Conservation (phyloP, 345 rosid species). For the Cochlearia excelsa region DNA sequence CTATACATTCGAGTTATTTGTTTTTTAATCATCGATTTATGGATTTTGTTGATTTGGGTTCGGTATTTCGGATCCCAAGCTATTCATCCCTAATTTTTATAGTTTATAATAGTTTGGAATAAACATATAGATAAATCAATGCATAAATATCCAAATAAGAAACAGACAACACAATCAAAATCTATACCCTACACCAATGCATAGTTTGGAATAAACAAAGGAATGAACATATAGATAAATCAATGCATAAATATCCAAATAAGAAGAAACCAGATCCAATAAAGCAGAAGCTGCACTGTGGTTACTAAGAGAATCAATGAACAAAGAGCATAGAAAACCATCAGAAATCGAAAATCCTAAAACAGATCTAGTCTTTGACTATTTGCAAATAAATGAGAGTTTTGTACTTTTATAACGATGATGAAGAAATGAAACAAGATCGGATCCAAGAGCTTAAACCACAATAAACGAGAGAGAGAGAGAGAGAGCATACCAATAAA, state of each 20-base stretch:
- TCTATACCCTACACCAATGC: too few relatives aligned
- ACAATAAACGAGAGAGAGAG: not conserved
- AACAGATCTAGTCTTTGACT: slow-evolving; percentile 1
- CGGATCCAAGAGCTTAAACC: slow-evolving; percentile 3
- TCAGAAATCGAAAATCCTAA: not conserved
- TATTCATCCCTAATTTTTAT: too few relatives aligned
- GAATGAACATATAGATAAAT: not conserved
- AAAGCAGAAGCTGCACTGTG: not conserved
- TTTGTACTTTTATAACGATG: not conserved
- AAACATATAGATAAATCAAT: too few relatives aligned
- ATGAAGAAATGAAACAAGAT: not conserved
- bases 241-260: not conserved
- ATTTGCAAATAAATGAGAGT: not conserved
- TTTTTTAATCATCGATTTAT: too few relatives aligned
- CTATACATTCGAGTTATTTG: too few relatives aligned
- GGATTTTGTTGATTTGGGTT: too few relatives aligned
- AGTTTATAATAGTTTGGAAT: too few relatives aligned
- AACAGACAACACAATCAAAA: too few relatives aligned
- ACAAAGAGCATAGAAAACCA: not conserved
- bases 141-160: too few relatives aligned
- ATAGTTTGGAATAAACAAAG: too few relatives aligned
- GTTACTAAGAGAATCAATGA: not conserved
- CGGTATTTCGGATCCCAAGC: too few relatives aligned
- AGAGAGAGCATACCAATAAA: slow-evolving; percentile 5
- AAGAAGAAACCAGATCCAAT: slow-evolving; percentile 4